phyloP scores from a whole-genome alignment of 371 early-diverging fungal genomes.

The Fennellomyces sp. region DNA sequence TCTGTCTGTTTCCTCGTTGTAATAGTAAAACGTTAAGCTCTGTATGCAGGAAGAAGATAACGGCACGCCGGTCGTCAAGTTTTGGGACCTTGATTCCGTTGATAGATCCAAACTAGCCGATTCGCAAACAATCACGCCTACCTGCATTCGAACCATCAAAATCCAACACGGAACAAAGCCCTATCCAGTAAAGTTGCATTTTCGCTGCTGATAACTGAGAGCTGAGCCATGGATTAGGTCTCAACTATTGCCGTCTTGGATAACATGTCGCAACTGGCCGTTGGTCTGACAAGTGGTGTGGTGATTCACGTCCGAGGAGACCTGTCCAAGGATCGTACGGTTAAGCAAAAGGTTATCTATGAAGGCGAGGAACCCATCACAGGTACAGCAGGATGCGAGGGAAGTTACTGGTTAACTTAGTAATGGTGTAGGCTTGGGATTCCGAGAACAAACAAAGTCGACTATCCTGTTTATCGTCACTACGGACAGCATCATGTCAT shows the following conservation, averaged over 20 bases:
- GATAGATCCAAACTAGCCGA: conserved; percentile 32
- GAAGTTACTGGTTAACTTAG: not conserved
- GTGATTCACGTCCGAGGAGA: conserved; percentile 86
- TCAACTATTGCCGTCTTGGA: conserved; percentile 84
- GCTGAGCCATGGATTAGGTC: too few relatives aligned
- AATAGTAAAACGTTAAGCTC: not conserved
- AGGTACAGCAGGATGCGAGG: conserved; percentile 35
- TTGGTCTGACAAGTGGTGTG: conserved; percentile 90
- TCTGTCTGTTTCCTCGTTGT: not conserved
- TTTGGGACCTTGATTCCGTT: conserved; percentile 82
- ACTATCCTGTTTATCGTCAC: conserved; percentile 78
- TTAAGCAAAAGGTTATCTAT: conserved; percentile 80
- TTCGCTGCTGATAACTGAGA: too few relatives aligned
- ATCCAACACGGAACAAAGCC: conserved; percentile 76
- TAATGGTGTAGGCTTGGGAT: conserved; percentile 63
- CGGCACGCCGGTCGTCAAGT: conserved; percentile 63
- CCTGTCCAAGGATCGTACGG: conserved; percentile 74
- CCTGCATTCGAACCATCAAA: conserved; percentile 68
- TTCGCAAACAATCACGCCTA: conserved; percentile 51
- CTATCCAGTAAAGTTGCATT: conserved; percentile 70
- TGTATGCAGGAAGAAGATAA: conserved; percentile 54
- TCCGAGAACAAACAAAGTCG: conserved; percentile 71
- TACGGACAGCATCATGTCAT: conserved; percentile 66
- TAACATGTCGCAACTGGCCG: conserved; percentile 82
- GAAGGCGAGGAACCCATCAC: conserved; percentile 87